Evolutionary conservation across 2,329 filamentous ascomycete genomes (phyloP).

Genomic region (Alternaria burnsii): DNA sequence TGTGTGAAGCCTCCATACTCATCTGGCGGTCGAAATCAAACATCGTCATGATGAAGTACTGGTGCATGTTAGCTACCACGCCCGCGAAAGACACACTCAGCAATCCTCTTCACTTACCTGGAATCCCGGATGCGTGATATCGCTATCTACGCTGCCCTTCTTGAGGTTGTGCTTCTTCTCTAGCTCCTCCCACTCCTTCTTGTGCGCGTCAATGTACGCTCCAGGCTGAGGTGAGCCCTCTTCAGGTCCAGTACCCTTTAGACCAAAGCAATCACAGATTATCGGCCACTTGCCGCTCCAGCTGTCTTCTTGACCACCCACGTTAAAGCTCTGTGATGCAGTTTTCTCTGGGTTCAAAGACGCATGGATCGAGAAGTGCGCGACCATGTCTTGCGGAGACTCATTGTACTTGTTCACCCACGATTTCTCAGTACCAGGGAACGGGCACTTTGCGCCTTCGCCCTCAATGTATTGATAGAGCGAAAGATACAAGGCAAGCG

Average conservation of each 20-base stretch:
- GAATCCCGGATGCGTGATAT: constrained; percentile 49
- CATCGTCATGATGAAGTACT: constrained; percentile 49
- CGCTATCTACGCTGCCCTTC: constrained; percentile 56
- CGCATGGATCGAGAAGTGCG: constrained; percentile 54
- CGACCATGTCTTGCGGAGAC: constrained; percentile 54
- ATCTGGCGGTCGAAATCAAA: constrained; percentile 60
- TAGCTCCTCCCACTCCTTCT: constrained; percentile 39
- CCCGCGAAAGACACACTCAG: not conserved
- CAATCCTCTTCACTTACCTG: constrained; percentile 27
- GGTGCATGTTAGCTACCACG: constrained; percentile 8
- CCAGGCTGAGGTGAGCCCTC: constrained; percentile 40
- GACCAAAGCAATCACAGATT: constrained; percentile 57
- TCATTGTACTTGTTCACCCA: constrained; percentile 53
- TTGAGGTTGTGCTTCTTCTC: constrained; percentile 40
- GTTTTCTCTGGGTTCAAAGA: constrained; percentile 53
- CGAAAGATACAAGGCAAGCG: constrained; percentile 51
- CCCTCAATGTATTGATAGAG: constrained; percentile 51
- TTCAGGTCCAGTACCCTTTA: constrained; percentile 52
- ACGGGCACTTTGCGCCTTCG: constrained; percentile 50
- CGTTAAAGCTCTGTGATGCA: constrained; percentile 54
- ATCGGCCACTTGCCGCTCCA: constrained; percentile 59
- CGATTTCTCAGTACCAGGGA: constrained; percentile 50
- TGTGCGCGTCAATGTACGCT: constrained; percentile 40
- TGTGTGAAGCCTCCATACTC: constrained; percentile 53
- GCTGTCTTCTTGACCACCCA: constrained; percentile 51